These are phyloP conservation scores for Neurospora africana DNA, from an alignment of 495 filamentous ascomycete species.

Conservation along the genomic window DNA sequence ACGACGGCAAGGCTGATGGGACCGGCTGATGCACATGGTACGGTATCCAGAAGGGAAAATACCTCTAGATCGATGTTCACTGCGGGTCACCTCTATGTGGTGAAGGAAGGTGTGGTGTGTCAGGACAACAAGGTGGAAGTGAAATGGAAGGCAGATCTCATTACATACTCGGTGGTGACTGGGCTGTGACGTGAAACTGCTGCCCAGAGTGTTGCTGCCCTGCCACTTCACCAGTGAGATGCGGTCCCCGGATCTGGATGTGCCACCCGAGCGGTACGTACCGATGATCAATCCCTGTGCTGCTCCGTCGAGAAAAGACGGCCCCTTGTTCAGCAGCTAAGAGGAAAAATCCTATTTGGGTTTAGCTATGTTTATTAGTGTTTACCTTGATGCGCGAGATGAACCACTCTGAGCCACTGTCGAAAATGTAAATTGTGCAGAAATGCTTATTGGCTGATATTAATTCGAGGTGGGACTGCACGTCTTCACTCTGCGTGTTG, in stretches of 20 bases:
- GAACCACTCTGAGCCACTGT: neutral
- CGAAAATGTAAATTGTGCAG: neutral
- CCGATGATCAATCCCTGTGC: neutral
- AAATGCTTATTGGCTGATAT: neutral
- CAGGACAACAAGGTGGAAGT: neutral
- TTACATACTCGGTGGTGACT: neutral
- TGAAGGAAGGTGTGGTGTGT: neutral
- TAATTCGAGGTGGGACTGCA: conserved; percentile 7
- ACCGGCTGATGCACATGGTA: neutral
- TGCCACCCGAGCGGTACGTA: neutral
- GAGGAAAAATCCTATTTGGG: neutral
- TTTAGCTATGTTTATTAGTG: neutral
- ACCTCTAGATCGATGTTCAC: neutral
- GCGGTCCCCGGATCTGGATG: neutral
- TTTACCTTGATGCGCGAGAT: neutral
- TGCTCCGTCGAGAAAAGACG: neutral
- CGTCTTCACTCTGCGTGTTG: neutral
- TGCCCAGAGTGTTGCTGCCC: neutral
- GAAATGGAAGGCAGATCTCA: neutral
- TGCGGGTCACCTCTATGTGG: neutral
- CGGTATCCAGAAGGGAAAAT: neutral
- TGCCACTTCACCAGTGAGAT: neutral
- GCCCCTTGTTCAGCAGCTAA: neutral
- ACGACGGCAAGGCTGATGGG: neutral
- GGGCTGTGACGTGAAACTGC: neutral